Evolutionary conservation across 2,329 filamentous ascomycete genomes (phyloP).

Genomic region (Cytospora schulzeri): DNA sequence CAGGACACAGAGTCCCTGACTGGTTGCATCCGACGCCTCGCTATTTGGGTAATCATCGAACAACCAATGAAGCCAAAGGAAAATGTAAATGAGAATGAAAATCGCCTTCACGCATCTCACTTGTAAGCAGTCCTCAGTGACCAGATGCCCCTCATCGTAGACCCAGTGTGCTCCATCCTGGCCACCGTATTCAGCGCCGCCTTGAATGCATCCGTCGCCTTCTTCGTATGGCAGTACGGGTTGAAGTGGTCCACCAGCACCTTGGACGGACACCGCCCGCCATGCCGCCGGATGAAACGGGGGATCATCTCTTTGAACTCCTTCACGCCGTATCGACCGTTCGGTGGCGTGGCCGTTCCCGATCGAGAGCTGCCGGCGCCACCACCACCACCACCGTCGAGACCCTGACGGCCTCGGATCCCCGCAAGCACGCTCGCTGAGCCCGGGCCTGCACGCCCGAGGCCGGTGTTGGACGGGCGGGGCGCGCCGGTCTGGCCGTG

Average conservation of each 20-base stretch:
- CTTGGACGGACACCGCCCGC: constrained; percentile 78
- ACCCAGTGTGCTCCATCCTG: constrained; percentile 62
- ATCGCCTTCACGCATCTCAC: constrained; percentile 26
- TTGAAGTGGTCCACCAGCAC: constrained; percentile 91
- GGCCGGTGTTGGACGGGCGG: constrained; percentile 50
- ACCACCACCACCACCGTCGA: constrained; percentile 40
- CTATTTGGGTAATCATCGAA: not conserved
- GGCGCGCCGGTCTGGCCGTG: constrained; percentile 77
- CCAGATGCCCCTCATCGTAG: constrained; percentile 58
- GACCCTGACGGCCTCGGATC: constrained; percentile 59
- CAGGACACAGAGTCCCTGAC: not conserved
- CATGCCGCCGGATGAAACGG: constrained; percentile 75
- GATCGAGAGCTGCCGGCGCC: constrained; percentile 47
- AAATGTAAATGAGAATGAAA: too few species aligned
- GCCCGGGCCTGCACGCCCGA: constrained; percentile 53
- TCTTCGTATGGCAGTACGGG: constrained; percentile 69
- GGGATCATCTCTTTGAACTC: constrained; percentile 75
- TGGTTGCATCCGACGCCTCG: not conserved
- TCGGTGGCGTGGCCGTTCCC: constrained; percentile 44
- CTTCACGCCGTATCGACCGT: constrained; percentile 49
- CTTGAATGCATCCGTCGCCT: constrained; percentile 79
- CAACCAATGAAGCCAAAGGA: not conserved
- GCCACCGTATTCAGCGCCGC: constrained; percentile 77
- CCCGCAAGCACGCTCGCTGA: constrained; percentile 59
- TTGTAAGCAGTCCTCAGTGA: constrained; percentile 43